Percentiles rank a stretch among this genome's conserved stretches.
These are phyloP conservation scores for Lojkania enalia DNA, from an alignment of 2,329 filamentous ascomycete genomes.

Conservation along the genomic window DNA sequence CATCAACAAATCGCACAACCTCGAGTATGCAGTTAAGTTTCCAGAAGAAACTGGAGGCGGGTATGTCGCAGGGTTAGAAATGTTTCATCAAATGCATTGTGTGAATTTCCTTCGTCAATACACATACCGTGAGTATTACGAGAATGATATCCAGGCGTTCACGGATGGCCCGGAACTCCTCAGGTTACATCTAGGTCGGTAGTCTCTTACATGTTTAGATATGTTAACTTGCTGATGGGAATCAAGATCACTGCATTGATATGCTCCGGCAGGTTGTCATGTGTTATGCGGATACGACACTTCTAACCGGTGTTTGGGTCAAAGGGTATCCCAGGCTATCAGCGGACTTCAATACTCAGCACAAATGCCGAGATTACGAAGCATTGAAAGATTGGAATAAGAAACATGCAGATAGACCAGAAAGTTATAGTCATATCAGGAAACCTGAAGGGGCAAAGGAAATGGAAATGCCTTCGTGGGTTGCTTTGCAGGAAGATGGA, in stretches of 20 bases:
- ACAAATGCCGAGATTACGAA: constrained; percentile 11
- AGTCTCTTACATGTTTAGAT: not conserved
- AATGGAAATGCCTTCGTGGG: not conserved
- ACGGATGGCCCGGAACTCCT: constrained; percentile 1
- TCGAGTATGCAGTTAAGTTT: constrained; percentile 1
- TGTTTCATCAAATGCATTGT: constrained; percentile 3
- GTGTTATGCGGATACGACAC: constrained; percentile 14
- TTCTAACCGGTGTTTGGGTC: constrained; percentile 18
- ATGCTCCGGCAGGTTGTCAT: constrained; percentile 18
- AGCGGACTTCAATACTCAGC: constrained; percentile 17
- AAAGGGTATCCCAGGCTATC: constrained; percentile 9
- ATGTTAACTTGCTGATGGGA: not conserved
- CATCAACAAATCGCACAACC: constrained; percentile 2
- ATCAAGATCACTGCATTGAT: constrained; percentile 14
- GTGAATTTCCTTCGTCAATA: constrained; percentile 1
- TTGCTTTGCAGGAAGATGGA: not conserved
- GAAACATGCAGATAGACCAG: not conserved
- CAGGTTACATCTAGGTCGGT: not conserved
- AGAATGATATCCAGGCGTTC: constrained; percentile 2
- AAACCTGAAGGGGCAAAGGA: not conserved
- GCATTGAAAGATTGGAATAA: not conserved
- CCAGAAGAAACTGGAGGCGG: not conserved
- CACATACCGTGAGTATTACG: constrained; percentile 1
- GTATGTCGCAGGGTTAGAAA: constrained; percentile 1
- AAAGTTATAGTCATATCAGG: not conserved